These are phyloP conservation scores for Ophiostoma ulmi DNA, from an alignment of 2,329 filamentous ascomycete species.

Conservation along the genomic window DNA sequence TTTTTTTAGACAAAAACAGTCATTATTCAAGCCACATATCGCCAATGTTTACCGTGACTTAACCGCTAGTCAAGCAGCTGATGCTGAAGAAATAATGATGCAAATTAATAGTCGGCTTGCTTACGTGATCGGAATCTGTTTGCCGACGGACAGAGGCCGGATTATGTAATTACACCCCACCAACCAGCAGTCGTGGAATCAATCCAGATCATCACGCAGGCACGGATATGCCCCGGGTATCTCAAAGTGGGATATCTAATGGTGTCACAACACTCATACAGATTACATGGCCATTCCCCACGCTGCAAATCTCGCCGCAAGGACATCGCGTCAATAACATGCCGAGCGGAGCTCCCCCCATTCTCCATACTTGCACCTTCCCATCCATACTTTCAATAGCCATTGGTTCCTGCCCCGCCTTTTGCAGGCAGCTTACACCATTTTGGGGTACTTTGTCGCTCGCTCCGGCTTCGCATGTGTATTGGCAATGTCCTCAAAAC, in stretches of 20 bases:
- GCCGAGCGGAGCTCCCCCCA: slow-evolving; percentile 12
- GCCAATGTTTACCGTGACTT: not conserved
- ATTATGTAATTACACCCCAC: not conserved
- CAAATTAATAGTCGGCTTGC: not conserved
- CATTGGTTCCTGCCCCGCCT: slow-evolving; percentile 18
- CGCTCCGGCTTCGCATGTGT: slow-evolving; percentile 6
- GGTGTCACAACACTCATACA: not conserved
- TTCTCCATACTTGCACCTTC: not conserved
- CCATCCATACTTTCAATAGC: not conserved
- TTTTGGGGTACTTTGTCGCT: not conserved
- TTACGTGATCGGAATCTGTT: not conserved
- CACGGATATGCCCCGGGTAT: slow-evolving; percentile 1
- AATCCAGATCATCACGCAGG: not conserved
- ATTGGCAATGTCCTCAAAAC: slow-evolving; percentile 12
- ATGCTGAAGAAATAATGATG: not conserved
- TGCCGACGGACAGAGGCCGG: not conserved
- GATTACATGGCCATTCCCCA: not conserved
- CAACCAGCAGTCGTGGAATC: not conserved
- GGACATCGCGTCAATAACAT: slow-evolving; percentile 16
- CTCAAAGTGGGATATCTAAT: not conserved
- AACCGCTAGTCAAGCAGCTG: not conserved
- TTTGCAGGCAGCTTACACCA: slow-evolving; percentile 10
- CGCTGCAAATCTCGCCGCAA: not conserved
- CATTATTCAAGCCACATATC: not conserved
- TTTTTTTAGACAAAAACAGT: no score